Evolutionary conservation across 306 rosid species (phyloP).

Genomic region (Boehmeria nivea): DNA sequence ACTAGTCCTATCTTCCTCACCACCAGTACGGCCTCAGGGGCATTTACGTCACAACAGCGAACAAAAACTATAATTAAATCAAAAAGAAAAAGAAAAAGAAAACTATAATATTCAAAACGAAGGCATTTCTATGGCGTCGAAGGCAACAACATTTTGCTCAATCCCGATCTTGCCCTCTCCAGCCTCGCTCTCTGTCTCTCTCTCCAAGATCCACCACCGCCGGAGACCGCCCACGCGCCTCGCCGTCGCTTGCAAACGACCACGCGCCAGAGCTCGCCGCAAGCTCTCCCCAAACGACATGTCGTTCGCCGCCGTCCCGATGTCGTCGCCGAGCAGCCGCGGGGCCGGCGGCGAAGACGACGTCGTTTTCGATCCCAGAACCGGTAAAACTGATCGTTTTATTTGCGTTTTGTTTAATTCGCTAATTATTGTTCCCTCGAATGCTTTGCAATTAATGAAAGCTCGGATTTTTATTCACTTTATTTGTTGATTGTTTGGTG

Average conservation of each 20-base stretch:
- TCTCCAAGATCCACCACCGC: conserved; percentile 10
- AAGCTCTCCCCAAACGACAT: conserved; percentile 32
- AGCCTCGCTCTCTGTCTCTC: conserved; percentile 15
- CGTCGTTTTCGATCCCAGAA: conserved; percentile 37
- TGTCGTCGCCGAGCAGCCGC: conserved; percentile 31
- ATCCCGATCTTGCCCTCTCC: conserved; percentile 50
- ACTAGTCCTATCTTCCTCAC: neutral
- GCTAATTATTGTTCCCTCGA: too few species aligned
- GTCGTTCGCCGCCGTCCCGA: conserved; percentile 38
- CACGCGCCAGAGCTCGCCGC: conserved; percentile 23
- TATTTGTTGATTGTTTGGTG: too few species aligned
- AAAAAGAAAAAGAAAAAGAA: neutral
- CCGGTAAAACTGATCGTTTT: conserved; percentile 17
- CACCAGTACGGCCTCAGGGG: neutral
- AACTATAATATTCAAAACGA: neutral
- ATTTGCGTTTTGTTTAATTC: too few species aligned
- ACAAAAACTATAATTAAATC: neutral
- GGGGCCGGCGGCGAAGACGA: conserved; percentile 36
- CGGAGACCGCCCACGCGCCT: conserved; percentile 15
- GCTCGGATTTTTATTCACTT: too few species aligned
- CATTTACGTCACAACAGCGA: conserved; percentile 2
- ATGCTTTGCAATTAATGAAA: too few species aligned
- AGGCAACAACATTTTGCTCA: conserved; percentile 11
- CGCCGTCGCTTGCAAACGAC: conserved; percentile 14
- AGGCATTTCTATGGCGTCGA: conserved; percentile 22